A percentile compares a stretch with the other conserved stretches of the same genome.
These are phyloP conservation scores for Carex cristatella DNA, from an alignment of 176 grass and related monocot genomes.

Conservation along the genomic window DNA sequence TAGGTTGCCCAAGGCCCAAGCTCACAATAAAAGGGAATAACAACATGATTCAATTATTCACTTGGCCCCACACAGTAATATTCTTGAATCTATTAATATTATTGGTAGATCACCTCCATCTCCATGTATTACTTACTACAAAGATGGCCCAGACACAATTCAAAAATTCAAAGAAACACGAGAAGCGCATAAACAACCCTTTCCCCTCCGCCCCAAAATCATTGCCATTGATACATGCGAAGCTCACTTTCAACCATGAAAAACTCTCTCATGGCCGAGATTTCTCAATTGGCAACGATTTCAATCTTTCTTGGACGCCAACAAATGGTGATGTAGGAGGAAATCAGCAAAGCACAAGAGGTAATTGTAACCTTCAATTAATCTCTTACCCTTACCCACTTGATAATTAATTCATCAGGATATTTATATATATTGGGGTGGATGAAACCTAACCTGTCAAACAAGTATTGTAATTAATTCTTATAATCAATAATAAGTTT, in stretches of 20 bases:
- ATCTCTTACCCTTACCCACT: too few species aligned
- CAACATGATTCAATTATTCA: not conserved
- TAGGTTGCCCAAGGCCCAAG: conserved; percentile 2
- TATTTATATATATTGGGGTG: not conserved
- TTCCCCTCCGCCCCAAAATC: conserved; percentile 37
- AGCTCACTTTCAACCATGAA: conserved; percentile 41
- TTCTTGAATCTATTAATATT: conserved; percentile 6
- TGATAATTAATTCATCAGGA: not conserved
- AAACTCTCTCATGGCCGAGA: conserved; percentile 54
- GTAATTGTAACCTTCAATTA: not conserved
- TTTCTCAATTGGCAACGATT: conserved; percentile 44
- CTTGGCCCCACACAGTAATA: conserved; percentile 10
- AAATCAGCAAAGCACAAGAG: not conserved
- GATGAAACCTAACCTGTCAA: not conserved
- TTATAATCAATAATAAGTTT: not conserved
- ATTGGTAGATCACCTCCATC: not conserved
- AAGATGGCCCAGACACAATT: conserved; percentile 19
- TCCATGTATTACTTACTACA: not conserved
- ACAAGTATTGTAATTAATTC: not conserved
- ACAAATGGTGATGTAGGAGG: conserved; percentile 22
- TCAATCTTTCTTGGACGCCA: conserved; percentile 53
- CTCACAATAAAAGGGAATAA: not conserved
- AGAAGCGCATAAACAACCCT: conserved; percentile 70
- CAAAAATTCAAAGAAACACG: conserved; percentile 58
- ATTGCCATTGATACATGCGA: conserved; percentile 30